phyloP scores from a whole-genome alignment of 768 basidiomycete genomes.

The Auriculariales sp. region DNA sequence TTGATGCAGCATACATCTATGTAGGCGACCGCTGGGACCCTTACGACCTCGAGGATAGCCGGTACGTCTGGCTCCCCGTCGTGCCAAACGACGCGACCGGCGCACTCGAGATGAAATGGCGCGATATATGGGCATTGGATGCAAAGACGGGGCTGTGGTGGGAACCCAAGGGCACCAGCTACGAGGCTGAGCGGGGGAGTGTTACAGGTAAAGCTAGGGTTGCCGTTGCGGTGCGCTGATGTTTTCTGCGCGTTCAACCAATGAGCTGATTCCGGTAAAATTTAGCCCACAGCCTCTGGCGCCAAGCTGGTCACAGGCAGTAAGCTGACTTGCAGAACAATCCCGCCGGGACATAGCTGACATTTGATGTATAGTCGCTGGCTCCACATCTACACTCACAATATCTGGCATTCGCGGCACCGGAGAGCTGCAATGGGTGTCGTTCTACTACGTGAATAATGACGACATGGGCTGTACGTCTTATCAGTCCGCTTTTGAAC shows the following conservation, averaged over 20 bases:
- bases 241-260: no score
- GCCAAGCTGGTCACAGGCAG: not conserved
- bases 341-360: not conserved
- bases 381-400: not conserved
- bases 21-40: constrained; percentile 2
- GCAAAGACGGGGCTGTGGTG: not conserved
- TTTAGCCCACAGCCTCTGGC: not conserved
- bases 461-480: not conserved
- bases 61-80: constrained; percentile 3
- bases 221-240: not conserved
- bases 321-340: not conserved
- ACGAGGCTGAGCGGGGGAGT: not conserved
- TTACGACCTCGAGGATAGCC: constrained; percentile 2
- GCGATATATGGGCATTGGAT: constrained; percentile 1
- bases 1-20: not conserved
- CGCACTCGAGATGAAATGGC: not conserved
- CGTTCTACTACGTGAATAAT: constrained; percentile 2
- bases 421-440: constrained; percentile 2
- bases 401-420: not conserved
- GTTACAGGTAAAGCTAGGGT: not conserved
- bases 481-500: not conserved
- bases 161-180: not conserved
- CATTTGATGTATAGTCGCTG: not conserved
- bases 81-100: not conserved
- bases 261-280: no score